Evolutionary conservation across 305 asterid species (phyloP).

Genomic region (Fraxinus ornus): DNA sequence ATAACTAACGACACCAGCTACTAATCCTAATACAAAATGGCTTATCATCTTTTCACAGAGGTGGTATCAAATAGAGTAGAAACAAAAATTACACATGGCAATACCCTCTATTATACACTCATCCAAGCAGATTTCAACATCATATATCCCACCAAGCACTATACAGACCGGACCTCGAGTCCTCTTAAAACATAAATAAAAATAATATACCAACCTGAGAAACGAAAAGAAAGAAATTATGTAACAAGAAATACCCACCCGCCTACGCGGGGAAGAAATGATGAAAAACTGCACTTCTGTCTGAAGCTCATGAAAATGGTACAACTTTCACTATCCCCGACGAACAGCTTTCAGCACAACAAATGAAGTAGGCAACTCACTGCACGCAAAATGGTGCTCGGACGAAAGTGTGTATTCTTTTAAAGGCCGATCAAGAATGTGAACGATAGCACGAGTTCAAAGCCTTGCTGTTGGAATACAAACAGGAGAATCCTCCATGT

Average conservation of each 20-base stretch:
- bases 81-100: neutral
- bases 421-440: constrained; percentile 15
- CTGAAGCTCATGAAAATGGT: constrained; percentile 38
- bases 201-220: constrained; percentile 27
- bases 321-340: constrained; percentile 23
- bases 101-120: constrained; percentile 2
- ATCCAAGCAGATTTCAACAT: constrained; percentile 24
- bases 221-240: neutral
- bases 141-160: constrained; percentile 36
- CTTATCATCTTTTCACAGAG: neutral
- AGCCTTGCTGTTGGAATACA: constrained; percentile 19
- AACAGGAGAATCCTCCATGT: constrained; percentile 28
- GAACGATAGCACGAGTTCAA: constrained; percentile 11
- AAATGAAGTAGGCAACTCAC: constrained; percentile 21
- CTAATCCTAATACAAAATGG: neutral
- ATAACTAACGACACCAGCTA: neutral
- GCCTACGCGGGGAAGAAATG: constrained; percentile 34
- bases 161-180: constrained; percentile 28
- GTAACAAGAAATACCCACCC: constrained; percentile 14
- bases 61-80: neutral
- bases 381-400: constrained; percentile 8
- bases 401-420: constrained; percentile 11
- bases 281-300: constrained; percentile 27
- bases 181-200: constrained; percentile 30
- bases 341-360: neutral